Conservation (phyloP, 2,329 filamentous ascomycete genomes). For the Neurospora sp. region DNA sequence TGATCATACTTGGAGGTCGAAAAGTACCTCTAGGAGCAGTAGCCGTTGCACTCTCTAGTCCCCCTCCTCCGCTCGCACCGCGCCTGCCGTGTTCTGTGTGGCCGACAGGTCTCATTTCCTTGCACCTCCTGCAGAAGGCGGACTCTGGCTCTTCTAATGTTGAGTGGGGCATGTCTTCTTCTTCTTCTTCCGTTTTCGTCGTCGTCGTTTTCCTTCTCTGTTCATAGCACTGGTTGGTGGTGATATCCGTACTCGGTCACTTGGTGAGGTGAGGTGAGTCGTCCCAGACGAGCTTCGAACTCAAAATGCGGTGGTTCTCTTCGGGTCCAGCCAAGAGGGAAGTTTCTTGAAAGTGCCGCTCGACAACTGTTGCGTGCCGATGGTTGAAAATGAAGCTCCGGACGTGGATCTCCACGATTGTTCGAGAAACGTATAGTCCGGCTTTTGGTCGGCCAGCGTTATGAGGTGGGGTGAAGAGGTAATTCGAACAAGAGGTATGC, state of each 20-base stretch:
- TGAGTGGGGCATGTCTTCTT: background rate
- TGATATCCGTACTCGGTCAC: background rate
- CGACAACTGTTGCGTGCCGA: too few species aligned
- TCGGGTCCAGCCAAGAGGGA: background rate
- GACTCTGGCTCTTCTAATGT: background rate
- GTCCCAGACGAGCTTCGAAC: background rate
- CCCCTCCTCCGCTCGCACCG: background rate
- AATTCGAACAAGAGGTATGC: background rate
- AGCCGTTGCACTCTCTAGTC: background rate
- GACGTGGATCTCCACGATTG: background rate
- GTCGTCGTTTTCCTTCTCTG: background rate
- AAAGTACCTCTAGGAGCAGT: background rate
- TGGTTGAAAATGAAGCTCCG: background rate
- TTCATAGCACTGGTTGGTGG: background rate
- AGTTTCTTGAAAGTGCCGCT: background rate
- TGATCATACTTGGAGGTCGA: background rate
- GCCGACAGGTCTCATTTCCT: background rate
- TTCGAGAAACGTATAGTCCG: background rate
- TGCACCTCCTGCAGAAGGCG: background rate
- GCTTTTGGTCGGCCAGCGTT: background rate
- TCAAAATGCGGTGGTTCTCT: background rate
- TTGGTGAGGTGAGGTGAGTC: background rate
- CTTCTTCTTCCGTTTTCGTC: background rate
- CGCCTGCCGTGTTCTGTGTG: background rate
- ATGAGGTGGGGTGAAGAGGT: background rate